Conservation (phyloP, 768 basidiomycete species). For the Collybia mongolica region DNA sequence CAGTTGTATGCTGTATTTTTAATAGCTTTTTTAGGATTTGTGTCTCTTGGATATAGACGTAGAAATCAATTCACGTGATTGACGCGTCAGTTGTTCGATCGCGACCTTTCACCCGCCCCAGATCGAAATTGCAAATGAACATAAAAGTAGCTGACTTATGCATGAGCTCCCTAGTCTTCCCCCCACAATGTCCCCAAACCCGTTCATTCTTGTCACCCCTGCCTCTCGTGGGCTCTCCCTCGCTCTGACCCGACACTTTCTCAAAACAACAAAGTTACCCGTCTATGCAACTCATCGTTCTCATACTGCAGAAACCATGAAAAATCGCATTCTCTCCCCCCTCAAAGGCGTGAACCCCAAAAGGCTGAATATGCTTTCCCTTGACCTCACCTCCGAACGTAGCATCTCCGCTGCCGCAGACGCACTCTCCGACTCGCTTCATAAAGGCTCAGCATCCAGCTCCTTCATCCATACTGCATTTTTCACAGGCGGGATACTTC, state of each 20-base stretch:
- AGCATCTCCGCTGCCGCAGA: constrained; percentile 50
- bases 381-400: constrained; percentile 51
- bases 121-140: not conserved
- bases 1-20: constrained; percentile 4
- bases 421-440: constrained; percentile 32
- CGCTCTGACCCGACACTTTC: constrained; percentile 52
- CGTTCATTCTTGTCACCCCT: constrained; percentile 53
- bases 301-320: constrained; percentile 30
- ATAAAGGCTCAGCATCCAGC: constrained; percentile 13
- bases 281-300: constrained; percentile 57
- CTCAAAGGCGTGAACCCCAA: constrained; percentile 39
- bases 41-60: not conserved
- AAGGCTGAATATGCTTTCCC: constrained; percentile 43
- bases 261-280: constrained; percentile 47
- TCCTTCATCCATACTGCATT: constrained; percentile 54
- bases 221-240: constrained; percentile 57
- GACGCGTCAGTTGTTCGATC: constrained; percentile 7
- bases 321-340: constrained; percentile 39
- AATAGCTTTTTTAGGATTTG: constrained; percentile 2
- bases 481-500: constrained; percentile 52
- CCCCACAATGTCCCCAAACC: constrained; percentile 22
- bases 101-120: no score
- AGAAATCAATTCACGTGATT: constrained; percentile 4
- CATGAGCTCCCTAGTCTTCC: not conserved
- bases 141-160: not conserved